Evolutionary conservation across 345 rosid species (phyloP).

Genomic region (Geranium rotundifolium): DNA sequence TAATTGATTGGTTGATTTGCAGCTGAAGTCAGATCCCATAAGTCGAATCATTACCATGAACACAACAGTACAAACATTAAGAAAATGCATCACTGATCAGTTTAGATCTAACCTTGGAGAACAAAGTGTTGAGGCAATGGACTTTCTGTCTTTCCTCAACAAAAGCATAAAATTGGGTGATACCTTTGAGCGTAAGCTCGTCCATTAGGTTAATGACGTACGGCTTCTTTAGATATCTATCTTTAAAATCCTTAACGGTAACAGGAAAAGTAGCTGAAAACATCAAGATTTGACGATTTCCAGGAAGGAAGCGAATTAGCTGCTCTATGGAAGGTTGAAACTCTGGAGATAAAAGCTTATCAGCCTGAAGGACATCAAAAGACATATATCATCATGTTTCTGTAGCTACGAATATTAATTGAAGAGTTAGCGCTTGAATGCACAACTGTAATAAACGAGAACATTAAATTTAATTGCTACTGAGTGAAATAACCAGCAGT

Average conservation of each 20-base stretch:
- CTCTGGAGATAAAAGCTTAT: constrained; percentile 94
- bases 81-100: constrained; percentile 1
- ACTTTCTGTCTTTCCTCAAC: constrained; percentile 99
- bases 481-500: no score
- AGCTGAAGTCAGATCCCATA: constrained; percentile 38
- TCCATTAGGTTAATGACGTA: constrained; percentile 98
- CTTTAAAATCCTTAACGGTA: constrained; percentile 95
- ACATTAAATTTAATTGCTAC: no score
- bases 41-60: not conserved
- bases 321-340: constrained; percentile 95
- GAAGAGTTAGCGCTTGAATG: no score
- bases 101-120: constrained; percentile 69
- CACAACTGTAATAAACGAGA: no score
- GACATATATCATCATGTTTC: not conserved
- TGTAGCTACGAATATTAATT: no score
- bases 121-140: constrained; percentile 97
- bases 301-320: constrained; percentile 76
- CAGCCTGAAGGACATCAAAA: constrained; percentile 55
- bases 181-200: constrained; percentile 95
- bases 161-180: constrained; percentile 93
- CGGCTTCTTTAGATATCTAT: constrained; percentile 75
- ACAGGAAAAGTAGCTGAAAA: constrained; percentile 98
- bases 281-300: constrained; percentile 85
- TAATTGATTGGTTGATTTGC: constrained; percentile 98
- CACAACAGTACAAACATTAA: not conserved